A percentile compares a stretch with the other conserved stretches of the same genome.
phyloP scores from a whole-genome alignment of 768 basidiomycete species.

The Phaeolepiota aurea region DNA sequence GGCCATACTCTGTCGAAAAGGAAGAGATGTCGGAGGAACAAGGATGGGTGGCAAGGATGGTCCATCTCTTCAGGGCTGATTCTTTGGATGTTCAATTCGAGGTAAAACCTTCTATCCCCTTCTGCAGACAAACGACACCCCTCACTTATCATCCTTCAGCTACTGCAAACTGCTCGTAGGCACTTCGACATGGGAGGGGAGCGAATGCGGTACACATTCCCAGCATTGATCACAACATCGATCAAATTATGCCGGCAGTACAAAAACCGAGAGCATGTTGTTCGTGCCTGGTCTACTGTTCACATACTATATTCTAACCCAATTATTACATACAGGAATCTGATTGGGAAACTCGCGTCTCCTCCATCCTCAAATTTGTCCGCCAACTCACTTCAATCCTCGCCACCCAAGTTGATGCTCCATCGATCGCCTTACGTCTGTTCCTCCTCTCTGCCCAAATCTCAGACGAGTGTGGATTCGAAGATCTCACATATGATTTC shows the following conservation, averaged over 20 bases:
- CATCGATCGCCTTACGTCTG: constrained; percentile 84
- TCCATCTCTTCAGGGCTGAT: constrained; percentile 88
- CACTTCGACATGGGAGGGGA: constrained; percentile 92
- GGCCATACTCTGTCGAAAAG: constrained; percentile 56
- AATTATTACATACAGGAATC: constrained; percentile 44
- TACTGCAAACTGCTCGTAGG: constrained; percentile 83
- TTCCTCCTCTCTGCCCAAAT: constrained; percentile 96
- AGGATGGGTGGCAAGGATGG: constrained; percentile 97
- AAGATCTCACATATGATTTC: constrained; percentile 94
- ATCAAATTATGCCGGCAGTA: constrained; percentile 92
- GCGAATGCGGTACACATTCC: constrained; percentile 94
- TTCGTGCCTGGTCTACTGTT: constrained; percentile 18
- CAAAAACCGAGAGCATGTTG: constrained; percentile 71
- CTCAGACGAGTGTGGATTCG: constrained; percentile 89
- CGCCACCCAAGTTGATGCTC: constrained; percentile 87
- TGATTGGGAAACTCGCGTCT: constrained; percentile 81
- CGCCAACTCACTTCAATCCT: constrained; percentile 92
- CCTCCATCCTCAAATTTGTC: constrained; percentile 88
- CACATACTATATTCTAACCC: neutral
- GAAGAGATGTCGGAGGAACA: constrained; percentile 98
- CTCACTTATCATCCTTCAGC: constrained; percentile 32
- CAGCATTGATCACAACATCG: constrained; percentile 87
- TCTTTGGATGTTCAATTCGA: constrained; percentile 85
- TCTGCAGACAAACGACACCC: no score
- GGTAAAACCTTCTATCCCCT: no score